Evolutionary conservation across 2,329 filamentous ascomycete genomes (phyloP), one percentile per base, ranked within the genome.

Genomic region (Fusarium redolens): DNA sequence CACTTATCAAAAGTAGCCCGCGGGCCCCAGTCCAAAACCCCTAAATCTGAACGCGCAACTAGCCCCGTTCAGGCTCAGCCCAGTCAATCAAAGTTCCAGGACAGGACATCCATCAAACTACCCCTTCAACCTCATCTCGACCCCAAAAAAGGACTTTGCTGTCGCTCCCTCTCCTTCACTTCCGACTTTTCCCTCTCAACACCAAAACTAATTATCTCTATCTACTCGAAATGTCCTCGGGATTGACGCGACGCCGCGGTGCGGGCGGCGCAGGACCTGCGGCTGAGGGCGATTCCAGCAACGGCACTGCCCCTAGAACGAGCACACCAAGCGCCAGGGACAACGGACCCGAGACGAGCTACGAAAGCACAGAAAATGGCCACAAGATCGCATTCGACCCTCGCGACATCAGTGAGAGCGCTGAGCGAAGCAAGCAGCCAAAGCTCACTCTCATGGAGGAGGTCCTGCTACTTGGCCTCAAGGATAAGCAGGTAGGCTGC

Each of bases 391-490:
- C 95, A 65, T 99, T 94, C 82, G 96, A 99, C 83, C 96, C 96
- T 67, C 90, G 96, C 83, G 96, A 99, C 83, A 97, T 99, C 79
- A 97, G 92, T 85, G 96, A 99, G 88, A 98, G 91, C 83, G 94
- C 93, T 76, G 96, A 99, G 87, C 88, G 96, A 82, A 96, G 90
- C 88, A 98, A 98, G 86, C 96, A 98, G 86, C 96, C 96, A 52
- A 99, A 98, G 87, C 87, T 99, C 81, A 99, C 96, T 43, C 87
- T 99, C 81, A 99, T 99, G 96, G 96, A 99, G 86, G 96, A 99
- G 85, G 92, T 99, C 61, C 87, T 99, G 80, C 87, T 99, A 78
- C 90, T 99, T 84, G 96, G 96, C 15, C 86, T 99, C 79, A 99
- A 99, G 85, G 96, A 99, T 85, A 99, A 98, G 87, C 96, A 99